phyloP scores from a whole-genome alignment of 2,329 filamentous ascomycete genomes.

The Phialophora verrucosa region DNA sequence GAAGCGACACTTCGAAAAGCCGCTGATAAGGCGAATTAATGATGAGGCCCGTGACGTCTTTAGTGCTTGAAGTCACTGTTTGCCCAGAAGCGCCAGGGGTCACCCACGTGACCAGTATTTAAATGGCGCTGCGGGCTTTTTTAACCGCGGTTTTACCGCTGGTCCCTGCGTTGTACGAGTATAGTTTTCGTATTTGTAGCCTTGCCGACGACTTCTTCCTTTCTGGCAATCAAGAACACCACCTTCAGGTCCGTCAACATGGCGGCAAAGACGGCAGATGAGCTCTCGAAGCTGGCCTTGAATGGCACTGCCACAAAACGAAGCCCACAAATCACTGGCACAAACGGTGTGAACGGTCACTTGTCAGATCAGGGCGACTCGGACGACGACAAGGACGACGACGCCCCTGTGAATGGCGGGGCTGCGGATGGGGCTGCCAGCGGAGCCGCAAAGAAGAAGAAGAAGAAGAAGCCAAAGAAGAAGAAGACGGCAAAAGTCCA shows the following conservation, averaged over 20 bases:
- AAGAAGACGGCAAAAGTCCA: slow-evolving; percentile 70
- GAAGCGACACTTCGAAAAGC: not conserved
- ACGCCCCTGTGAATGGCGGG: slow-evolving; percentile 49
- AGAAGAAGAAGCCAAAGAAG: slow-evolving; percentile 78
- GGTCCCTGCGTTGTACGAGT: not conserved
- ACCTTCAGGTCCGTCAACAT: slow-evolving; percentile 24
- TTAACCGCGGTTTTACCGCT: slow-evolving; percentile 18
- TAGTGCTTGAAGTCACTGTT: not conserved
- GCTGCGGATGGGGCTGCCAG: slow-evolving; percentile 42
- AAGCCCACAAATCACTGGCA: slow-evolving; percentile 37
- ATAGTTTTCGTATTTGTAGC: slow-evolving; percentile 8
- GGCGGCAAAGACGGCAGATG: slow-evolving; percentile 39
- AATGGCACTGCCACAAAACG: slow-evolving; percentile 44
- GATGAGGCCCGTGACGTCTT: slow-evolving; percentile 22
- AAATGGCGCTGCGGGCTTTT: not conserved
- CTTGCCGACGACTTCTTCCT: not conserved
- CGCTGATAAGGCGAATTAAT: not conserved
- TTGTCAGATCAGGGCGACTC: slow-evolving; percentile 58
- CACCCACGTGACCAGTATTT: not conserved
- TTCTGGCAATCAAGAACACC: not conserved
- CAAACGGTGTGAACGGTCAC: slow-evolving; percentile 51
- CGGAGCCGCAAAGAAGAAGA: slow-evolving; percentile 77
- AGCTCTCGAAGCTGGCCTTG: slow-evolving; percentile 40
- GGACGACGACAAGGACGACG: slow-evolving; percentile 61
- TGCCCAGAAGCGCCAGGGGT: slow-evolving; percentile 4